phyloP scores from a whole-genome alignment of 148 eudicot genomes.

The Camellia granthamiana region DNA sequence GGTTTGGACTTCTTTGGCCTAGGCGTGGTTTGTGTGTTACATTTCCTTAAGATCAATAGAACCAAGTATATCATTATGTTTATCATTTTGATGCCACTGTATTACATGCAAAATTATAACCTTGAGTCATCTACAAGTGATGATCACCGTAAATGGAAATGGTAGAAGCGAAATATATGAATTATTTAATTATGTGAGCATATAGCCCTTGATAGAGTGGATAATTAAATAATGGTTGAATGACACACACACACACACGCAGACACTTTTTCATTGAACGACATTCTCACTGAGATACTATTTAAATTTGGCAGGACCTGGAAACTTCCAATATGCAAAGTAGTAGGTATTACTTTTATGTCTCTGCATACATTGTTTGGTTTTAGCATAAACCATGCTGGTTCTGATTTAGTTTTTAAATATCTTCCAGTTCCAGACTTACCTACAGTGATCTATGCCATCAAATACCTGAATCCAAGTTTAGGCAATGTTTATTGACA shows the following conservation, averaged over 20 bases:
- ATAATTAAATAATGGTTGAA: too few relatives aligned
- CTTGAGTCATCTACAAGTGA: neutral
- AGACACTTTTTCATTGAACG: conserved; percentile 5
- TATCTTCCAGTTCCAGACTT: conserved; percentile 53
- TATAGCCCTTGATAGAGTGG: too few relatives aligned
- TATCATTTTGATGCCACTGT: neutral
- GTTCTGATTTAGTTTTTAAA: conserved; percentile 30
- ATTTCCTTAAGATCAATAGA: neutral
- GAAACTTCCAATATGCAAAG: conserved; percentile 41
- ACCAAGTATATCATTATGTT: neutral
- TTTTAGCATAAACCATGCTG: conserved; percentile 13
- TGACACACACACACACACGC: too few relatives aligned
- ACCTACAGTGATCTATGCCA: conserved; percentile 95
- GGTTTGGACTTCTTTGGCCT: neutral
- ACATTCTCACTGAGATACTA: conserved; percentile 25
- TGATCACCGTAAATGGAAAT: too few relatives aligned
- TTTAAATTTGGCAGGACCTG: conserved; percentile 56
- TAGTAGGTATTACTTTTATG: conserved; percentile 40
- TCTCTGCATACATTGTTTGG: conserved; percentile 15
- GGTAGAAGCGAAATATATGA: too few relatives aligned
- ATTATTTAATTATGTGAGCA: too few relatives aligned
- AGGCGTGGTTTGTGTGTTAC: neutral
- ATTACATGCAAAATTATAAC: conserved; percentile 1
- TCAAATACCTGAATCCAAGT: conserved; percentile 89
- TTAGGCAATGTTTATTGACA: conserved; percentile 74